These are phyloP conservation scores for Nemania abortiva DNA, from an alignment of 2,329 filamentous ascomycete genomes.

Conservation along the genomic window DNA sequence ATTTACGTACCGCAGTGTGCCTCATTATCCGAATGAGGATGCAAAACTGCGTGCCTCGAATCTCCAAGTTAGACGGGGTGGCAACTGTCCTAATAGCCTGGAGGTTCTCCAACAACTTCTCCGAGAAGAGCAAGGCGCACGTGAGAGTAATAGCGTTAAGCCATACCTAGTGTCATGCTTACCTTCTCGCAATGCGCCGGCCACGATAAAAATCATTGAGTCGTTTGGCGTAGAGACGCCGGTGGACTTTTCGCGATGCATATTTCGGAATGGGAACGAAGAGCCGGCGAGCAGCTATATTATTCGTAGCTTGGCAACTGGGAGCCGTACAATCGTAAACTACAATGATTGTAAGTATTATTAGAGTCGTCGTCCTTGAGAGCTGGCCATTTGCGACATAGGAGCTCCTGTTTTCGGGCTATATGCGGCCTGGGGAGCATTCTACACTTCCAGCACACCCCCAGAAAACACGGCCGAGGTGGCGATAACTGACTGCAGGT, in stretches of 20 bases:
- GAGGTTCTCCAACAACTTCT: constrained; percentile 77
- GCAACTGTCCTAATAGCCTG: constrained; percentile 79
- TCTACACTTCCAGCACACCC: neutral
- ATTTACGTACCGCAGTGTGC: constrained; percentile 62
- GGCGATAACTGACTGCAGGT: constrained; percentile 17
- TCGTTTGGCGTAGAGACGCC: constrained; percentile 61
- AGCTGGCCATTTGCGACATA: neutral
- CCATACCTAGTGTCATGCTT: constrained; percentile 65
- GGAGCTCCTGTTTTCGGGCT: neutral
- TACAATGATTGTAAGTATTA: constrained; percentile 63
- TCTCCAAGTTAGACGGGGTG: constrained; percentile 72
- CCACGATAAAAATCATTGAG: constrained; percentile 63
- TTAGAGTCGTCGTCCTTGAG: neutral
- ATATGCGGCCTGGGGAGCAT: neutral
- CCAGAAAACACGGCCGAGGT: neutral
- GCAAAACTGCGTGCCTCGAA: constrained; percentile 75
- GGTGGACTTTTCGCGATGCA: constrained; percentile 66
- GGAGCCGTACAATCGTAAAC: constrained; percentile 77
- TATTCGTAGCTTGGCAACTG: constrained; percentile 69
- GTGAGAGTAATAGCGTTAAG: constrained; percentile 44
- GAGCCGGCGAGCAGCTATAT: constrained; percentile 78
- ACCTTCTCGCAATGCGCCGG: constrained; percentile 64
- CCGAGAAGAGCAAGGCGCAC: constrained; percentile 30
- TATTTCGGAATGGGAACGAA: constrained; percentile 66
- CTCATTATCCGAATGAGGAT: constrained; percentile 77